Percentiles rank a stretch among this genome's conserved stretches.
phyloP scores from a whole-genome alignment of 2,329 filamentous ascomycete species.

The Clonostachys chloroleuca region DNA sequence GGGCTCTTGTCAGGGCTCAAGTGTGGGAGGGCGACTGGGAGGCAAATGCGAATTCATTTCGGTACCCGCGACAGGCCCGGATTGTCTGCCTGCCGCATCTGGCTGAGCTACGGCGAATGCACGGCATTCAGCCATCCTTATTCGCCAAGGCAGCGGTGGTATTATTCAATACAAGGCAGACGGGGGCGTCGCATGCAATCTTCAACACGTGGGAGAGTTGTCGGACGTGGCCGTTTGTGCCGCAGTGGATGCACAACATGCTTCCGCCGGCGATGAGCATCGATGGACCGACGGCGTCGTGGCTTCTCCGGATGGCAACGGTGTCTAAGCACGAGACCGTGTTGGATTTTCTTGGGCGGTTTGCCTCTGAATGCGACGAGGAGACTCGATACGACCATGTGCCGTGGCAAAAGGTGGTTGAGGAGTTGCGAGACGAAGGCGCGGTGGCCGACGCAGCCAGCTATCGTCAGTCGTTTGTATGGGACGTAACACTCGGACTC shows the following conservation, averaged over 20 bases:
- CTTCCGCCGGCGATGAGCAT: conserved; percentile 29
- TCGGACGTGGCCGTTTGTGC: conserved; percentile 29
- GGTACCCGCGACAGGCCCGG: conserved; percentile 21
- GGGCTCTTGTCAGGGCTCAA: conserved; percentile 9
- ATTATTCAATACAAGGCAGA: conserved; percentile 25
- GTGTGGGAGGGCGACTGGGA: conserved; percentile 23
- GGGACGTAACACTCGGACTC: conserved; percentile 27
- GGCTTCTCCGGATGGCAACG: conserved; percentile 25
- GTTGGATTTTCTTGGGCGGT: conserved; percentile 14
- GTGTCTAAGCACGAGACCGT: conserved; percentile 15
- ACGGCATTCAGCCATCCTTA: conserved; percentile 15
- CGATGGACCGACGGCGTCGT: conserved; percentile 27
- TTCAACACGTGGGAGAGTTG: conserved; percentile 26
- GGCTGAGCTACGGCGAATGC: conserved; percentile 7
- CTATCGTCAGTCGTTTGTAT: conserved; percentile 28
- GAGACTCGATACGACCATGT: conserved; percentile 19
- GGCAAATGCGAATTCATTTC: conserved; percentile 11
- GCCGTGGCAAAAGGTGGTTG: conserved; percentile 24
- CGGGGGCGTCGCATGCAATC: conserved; percentile 19
- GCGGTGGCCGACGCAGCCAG: conserved; percentile 21
- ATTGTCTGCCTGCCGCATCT: conserved; percentile 18
- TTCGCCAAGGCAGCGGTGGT: conserved; percentile 23
- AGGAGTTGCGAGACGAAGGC: conserved; percentile 23
- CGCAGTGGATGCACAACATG: conserved; percentile 22
- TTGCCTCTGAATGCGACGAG: conserved; percentile 16